Base-by-base conservation (phyloP, 441 rosid species). In the Populus hybrid region DNA sequence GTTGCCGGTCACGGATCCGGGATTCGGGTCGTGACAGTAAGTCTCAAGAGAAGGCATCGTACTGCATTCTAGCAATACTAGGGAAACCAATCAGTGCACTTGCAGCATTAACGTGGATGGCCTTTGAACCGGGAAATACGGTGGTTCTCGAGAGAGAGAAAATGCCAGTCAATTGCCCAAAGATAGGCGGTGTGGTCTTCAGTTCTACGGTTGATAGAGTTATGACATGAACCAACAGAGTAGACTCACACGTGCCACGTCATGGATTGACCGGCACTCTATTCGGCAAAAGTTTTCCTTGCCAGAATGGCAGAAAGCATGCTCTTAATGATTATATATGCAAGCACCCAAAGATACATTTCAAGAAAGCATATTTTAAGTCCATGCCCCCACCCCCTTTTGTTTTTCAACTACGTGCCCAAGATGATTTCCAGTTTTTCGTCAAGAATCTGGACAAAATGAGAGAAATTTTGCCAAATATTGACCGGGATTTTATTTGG, bases 221-320 rank as follows among this genome's bases (percentile, higher is more conserved):
- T 34, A 7, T 9, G 69, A 14, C 21, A 59, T 35, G 50, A 71
- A 23, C 68, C 79, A 64, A 64, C 63, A 70, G 50, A 8, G 21
- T 30, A 50, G 30, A 28, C 30, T 28, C 30, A 3, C 4, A 28
- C 30, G 16, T 10, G 64, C 23, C 28, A 32, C 35, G 76, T 72
- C 76, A 53, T 67, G 19, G 59, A 35, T 67, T 63, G 76, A 66
- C 57, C 19, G 71, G 72, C 67, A 72, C 35, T 24, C 1, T 63
- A 18, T 21, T 35, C 7, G 30, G 26, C 19, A n/a, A 28, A 11
- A 21, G 40, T 34, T 76, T 76, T 32, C 36, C 74, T 16, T 2
- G 4, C 12, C 57, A 21, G 3, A 30, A n/a, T 65, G 66, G 7
- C 11, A 26, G 5, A 26, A 18, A 9, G 16, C 40, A 34, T 61